Conservation (phyloP, 169 alveolate genomes). For the Eimeria acervulina region DNA sequence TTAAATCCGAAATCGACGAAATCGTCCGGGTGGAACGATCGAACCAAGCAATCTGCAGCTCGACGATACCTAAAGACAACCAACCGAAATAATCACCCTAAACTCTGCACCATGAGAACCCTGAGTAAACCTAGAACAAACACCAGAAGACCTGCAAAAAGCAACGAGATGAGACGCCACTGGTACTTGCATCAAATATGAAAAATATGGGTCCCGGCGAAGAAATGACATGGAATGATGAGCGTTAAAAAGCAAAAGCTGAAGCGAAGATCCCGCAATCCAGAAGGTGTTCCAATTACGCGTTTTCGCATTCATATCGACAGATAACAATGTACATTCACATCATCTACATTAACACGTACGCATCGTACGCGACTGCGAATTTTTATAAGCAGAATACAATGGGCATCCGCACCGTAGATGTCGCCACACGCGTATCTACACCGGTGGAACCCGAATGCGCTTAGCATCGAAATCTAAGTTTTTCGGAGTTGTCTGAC, state of each 20-base stretch:
- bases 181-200: neutral
- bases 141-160: neutral
- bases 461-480: neutral
- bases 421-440: too few relatives aligned
- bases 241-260: neutral
- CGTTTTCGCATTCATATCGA: neutral
- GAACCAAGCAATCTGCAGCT: conserved; percentile 34
- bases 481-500: neutral
- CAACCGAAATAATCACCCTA: neutral
- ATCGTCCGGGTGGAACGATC: conserved; percentile 5
- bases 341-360: too few relatives aligned
- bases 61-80: conserved; percentile 52
- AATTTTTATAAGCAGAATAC: too few relatives aligned
- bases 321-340: too few relatives aligned
- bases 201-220: neutral
- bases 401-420: neutral
- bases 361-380: too few relatives aligned
- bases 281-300: neutral
- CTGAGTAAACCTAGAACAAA: neutral
- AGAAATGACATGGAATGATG: neutral
- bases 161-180: neutral
- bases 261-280: neutral
- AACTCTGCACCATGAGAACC: neutral
- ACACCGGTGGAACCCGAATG: neutral
- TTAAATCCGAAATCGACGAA: conserved; percentile 51